Evolutionary conservation across 2,329 filamentous ascomycete species (phyloP).

Genomic region (Diaporthe velutina): DNA sequence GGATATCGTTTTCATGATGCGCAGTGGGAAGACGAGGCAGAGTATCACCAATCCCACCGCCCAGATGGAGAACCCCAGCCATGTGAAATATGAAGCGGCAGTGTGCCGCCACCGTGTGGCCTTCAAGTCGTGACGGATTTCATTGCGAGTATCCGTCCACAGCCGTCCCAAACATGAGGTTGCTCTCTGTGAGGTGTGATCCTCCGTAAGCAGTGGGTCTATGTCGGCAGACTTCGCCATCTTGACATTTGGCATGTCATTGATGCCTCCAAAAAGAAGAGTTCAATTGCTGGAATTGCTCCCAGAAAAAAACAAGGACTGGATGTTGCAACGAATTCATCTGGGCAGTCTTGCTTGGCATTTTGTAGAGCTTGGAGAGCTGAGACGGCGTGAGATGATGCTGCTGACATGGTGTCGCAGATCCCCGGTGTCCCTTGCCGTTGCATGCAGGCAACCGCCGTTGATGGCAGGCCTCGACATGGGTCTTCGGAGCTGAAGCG

Average conservation of each 20-base stretch:
- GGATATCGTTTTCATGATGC: background rate
- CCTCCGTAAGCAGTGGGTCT: background rate
- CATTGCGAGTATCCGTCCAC: background rate
- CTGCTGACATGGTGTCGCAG: constrained; percentile 1
- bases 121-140: constrained; percentile 16
- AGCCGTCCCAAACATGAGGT: background rate
- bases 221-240: background rate
- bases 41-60: background rate
- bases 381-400: background rate
- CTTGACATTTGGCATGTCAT: background rate
- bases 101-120: constrained; percentile 9
- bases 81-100: background rate
- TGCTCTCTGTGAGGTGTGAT: too few species aligned
- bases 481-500: constrained; percentile 2
- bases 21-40: background rate
- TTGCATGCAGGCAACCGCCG: background rate
- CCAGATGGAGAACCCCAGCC: background rate
- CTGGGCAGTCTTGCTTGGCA: background rate
- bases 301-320: background rate
- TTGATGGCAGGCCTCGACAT: background rate
- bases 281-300: too few species aligned
- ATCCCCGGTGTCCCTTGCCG: background rate
- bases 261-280: background rate
- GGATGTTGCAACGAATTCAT: background rate
- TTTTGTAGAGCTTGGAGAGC: background rate